Percentiles rank a stretch among this genome's conserved stretches.
These are phyloP conservation scores for Sclerotinia subarctica DNA, from an alignment of 2,329 filamentous ascomycete species.

Conservation along the genomic window DNA sequence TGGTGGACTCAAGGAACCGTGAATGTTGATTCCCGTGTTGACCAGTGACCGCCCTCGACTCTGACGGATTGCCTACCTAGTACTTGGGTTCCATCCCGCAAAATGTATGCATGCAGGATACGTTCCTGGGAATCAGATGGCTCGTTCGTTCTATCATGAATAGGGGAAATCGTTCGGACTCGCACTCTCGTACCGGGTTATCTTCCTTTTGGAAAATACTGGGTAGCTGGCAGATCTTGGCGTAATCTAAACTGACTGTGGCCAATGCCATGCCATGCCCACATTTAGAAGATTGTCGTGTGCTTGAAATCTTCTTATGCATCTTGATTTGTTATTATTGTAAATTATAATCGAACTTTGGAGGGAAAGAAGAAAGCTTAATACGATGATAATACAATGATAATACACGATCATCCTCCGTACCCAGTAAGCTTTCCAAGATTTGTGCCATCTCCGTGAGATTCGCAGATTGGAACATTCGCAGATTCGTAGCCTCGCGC, in stretches of 20 bases:
- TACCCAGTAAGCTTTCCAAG: background rate
- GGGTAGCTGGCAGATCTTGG: background rate
- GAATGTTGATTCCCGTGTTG: background rate
- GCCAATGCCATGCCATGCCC: background rate
- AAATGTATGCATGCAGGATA: background rate
- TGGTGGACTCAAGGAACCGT: no score
- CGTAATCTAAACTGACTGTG: background rate
- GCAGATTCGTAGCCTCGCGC: slow-evolving; percentile 1
- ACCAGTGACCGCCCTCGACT: background rate
- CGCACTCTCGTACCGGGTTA: background rate
- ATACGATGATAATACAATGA: no score
- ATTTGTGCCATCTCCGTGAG: background rate
- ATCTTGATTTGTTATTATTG: no score
- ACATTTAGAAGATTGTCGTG: background rate
- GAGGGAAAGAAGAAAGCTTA: background rate
- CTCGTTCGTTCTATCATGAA: background rate
- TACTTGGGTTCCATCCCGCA: background rate
- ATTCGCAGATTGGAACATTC: no score
- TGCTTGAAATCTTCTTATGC: background rate
- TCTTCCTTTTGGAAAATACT: background rate
- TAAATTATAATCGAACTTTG: background rate
- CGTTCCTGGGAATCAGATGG: background rate
- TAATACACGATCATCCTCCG: no score
- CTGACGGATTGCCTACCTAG: background rate
- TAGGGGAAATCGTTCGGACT: background rate